A percentile compares a stretch with the other conserved stretches of the same genome.
Evolutionary conservation across 441 rosid species (phyloP).

Genomic region (Populus hybrid): DNA sequence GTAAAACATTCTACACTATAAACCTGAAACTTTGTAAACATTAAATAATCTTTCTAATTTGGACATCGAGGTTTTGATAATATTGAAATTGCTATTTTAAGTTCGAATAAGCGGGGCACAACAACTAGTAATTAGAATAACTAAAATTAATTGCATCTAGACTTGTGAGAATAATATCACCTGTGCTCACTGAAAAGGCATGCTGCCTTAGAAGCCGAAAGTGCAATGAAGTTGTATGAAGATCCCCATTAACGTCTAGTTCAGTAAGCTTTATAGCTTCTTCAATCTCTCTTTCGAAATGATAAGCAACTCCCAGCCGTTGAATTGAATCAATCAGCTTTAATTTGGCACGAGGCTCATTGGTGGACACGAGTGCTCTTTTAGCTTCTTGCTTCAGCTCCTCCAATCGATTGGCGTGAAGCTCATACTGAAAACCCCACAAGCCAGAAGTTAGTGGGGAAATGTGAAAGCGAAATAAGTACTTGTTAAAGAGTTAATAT

Average conservation of each 20-base stretch:
- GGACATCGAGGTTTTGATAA: too few relatives aligned
- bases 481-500: neutral
- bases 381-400: conserved; percentile 25
- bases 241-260: neutral
- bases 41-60: too few relatives aligned
- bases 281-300: conserved; percentile 31
- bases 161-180: too few relatives aligned
- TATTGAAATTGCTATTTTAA: too few relatives aligned
- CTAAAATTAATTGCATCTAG: too few relatives aligned
- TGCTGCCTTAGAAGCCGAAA: conserved; percentile 34
- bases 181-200: neutral
- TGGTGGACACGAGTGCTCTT: neutral
- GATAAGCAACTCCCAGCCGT: conserved; percentile 29
- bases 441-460: neutral
- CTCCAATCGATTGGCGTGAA: conserved; percentile 6
- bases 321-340: conserved; percentile 32
- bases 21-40: too few relatives aligned
- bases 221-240: conserved; percentile 18
- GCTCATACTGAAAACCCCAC: conserved; percentile 16
- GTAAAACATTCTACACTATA: too few relatives aligned
- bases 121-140: too few relatives aligned
- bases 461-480: too few relatives aligned
- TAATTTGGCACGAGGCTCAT: conserved; percentile 4
- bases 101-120: too few relatives aligned
- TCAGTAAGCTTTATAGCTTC: neutral